Percentiles rank a stretch among this genome's conserved stretches.
Evolutionary conservation across 192 early-diverging fungal species (phyloP).

Genomic region (Pilaira anomala): DNA sequence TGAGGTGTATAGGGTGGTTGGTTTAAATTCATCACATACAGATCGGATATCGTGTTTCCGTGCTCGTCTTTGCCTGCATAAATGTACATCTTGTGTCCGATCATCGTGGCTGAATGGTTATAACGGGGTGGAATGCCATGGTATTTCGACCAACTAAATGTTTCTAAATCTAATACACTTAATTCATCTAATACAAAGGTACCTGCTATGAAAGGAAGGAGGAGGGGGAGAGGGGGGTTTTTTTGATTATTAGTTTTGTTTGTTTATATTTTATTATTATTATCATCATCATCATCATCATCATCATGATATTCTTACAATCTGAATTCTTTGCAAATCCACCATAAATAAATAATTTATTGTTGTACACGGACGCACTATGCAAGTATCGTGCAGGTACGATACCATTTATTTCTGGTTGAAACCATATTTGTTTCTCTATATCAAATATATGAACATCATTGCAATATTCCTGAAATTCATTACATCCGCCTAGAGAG

Average conservation of each 20-base stretch:
- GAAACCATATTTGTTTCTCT: conserved; percentile 50
- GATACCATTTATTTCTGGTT: conserved; percentile 53
- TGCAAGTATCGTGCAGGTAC: conserved; percentile 51
- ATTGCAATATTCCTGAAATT: conserved; percentile 53
- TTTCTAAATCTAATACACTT: conserved; percentile 55
- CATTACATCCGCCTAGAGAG: conserved; percentile 49
- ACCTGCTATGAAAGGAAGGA: conserved; percentile 24
- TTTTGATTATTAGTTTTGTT: not conserved
- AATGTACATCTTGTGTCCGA: conserved; percentile 54
- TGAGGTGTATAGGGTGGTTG: conserved; percentile 38
- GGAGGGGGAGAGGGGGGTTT: no score
- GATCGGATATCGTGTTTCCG: conserved; percentile 48
- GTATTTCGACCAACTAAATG: conserved; percentile 53
- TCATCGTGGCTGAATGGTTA: conserved; percentile 54
- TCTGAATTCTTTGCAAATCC: conserved; percentile 56
- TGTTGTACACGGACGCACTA: conserved; percentile 57
- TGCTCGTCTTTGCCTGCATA: conserved; percentile 57
- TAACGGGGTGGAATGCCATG: conserved; percentile 47
- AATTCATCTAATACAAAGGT: conserved; percentile 52
- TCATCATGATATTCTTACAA: conserved; percentile 48
- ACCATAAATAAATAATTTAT: conserved; percentile 62
- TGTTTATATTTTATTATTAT: not conserved
- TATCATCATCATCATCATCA: not conserved
- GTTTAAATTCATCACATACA: conserved; percentile 50
- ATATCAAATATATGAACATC: conserved; percentile 60